Evolutionary conservation across 768 basidiomycete genomes (phyloP), one percentile per base, ranked within the genome.

Genomic region (Mrakia hoshinonis): DNA sequence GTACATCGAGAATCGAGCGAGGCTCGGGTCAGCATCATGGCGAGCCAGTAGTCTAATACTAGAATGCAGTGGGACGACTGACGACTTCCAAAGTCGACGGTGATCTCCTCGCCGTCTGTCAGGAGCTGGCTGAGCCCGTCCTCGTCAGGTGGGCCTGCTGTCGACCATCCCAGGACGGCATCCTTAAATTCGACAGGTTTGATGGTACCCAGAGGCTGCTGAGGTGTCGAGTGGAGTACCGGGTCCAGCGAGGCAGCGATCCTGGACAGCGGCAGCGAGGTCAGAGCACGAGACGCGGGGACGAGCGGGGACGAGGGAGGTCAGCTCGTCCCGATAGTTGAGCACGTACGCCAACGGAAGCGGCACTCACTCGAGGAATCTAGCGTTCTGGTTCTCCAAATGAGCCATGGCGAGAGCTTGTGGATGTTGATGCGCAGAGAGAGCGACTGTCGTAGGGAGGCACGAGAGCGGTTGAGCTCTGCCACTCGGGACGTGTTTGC

Each of bases 61-160:
- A n/a, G n/a, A n/a, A n/a, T n/a, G n/a, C n/a, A n/a, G n/a, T n/a
- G n/a, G n/a, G 20, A 38, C 43, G 43, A 61, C 58, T 61, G 31
- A 61, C 58, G 58, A 18, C 58, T 48, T 18, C 68, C 68, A 22
- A 61, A 69, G 47, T 69, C 68, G 12, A 69, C 6, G 22, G 60
- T 29, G 5, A 60, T 29, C n/a, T 38, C 31, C 11, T 62, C 68
- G 24, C 58, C 68, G 10, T 61, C 55, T 22, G 29, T 55, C 9
- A 69, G 18, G 3, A 36, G 55, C 49, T 18, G 15, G 18, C 34
- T 12, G 22, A 29, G 29, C 13, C 9, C 68, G 24, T 61, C 4
- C 0, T 34, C 18, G 1, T 46, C 58, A 2, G 67, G 47, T 20
- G 39, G 31, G 18, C 29, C 36, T 61, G 26, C 18, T 15, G 58